Conservation (phyloP, 257 asterid species). For the Parsonsia alboflavescens region DNA sequence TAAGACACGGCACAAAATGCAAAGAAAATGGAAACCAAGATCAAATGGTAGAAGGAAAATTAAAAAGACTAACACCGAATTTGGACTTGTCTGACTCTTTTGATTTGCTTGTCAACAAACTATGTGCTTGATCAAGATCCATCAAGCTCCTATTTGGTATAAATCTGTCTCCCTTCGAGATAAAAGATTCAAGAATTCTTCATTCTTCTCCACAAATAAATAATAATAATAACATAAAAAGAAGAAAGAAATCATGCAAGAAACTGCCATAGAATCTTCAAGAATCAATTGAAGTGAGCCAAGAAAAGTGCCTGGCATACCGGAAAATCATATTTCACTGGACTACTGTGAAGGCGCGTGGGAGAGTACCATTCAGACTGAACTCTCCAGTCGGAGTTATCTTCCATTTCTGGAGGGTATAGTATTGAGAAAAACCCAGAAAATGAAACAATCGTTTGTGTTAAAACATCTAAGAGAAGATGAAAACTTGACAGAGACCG, state of each 20-base stretch:
- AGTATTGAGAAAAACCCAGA: neutral
- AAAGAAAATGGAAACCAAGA: conserved; percentile 11
- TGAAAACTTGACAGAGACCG: neutral
- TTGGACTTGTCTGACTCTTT: conserved; percentile 21
- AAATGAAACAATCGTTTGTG: neutral
- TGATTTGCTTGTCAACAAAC: conserved; percentile 42
- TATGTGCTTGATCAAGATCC: conserved; percentile 77
- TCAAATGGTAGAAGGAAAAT: neutral
- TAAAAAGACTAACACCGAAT: conserved; percentile 33
- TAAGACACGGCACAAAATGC: neutral
- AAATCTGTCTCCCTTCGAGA: conserved; percentile 71
- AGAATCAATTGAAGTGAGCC: conserved; percentile 4
- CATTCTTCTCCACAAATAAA: neutral
- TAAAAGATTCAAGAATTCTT: conserved; percentile 9
- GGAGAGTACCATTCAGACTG: conserved; percentile 76
- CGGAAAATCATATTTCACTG: conserved; percentile 58
- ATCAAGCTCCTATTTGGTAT: conserved; percentile 84
- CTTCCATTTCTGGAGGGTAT: conserved; percentile 30
- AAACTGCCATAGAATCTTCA: conserved; percentile 1
- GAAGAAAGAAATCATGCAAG: neutral
- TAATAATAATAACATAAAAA: too few relatives aligned
- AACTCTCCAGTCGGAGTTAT: conserved; percentile 29
- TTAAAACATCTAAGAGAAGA: neutral
- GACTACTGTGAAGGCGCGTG: conserved; percentile 66
- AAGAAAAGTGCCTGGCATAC: conserved; percentile 24